These are phyloP conservation scores for Xylaria sp. DNA, from an alignment of 2,329 filamentous ascomycete genomes.

Conservation along the genomic window DNA sequence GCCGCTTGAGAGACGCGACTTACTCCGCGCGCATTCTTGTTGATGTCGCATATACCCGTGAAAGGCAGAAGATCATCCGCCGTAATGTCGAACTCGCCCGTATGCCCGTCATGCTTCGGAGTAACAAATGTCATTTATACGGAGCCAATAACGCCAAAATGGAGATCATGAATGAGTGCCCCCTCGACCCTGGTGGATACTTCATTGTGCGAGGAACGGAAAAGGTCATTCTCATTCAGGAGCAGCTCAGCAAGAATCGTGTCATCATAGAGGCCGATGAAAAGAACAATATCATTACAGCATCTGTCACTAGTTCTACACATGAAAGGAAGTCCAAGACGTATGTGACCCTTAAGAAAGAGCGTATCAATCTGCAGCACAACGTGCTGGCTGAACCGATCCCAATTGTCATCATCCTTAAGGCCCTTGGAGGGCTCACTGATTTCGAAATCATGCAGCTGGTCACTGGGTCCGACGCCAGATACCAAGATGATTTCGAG, in stretches of 20 bases:
- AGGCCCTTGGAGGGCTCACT: constrained; percentile 90
- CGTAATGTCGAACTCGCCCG: constrained; percentile 83
- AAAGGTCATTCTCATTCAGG: constrained; percentile 97
- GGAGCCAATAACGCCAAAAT: constrained; percentile 86
- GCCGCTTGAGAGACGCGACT: constrained; percentile 94
- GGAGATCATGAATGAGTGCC: constrained; percentile 92
- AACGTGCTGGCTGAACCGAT: constrained; percentile 92
- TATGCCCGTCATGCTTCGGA: constrained; percentile 96
- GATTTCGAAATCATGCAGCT: constrained; percentile 95
- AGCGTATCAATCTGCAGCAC: constrained; percentile 85
- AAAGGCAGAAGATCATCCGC: constrained; percentile 74
- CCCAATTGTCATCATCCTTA: constrained; percentile 92
- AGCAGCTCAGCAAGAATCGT: constrained; percentile 98
- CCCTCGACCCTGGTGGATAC: constrained; percentile 94
- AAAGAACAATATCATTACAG: constrained; percentile 92
- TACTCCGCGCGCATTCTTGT: constrained; percentile 94
- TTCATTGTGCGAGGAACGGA: constrained; percentile 98
- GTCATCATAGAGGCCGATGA: constrained; percentile 93
- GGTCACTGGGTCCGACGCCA: constrained; percentile 83
- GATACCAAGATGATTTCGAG: constrained; percentile 92
- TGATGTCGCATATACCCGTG: constrained; percentile 88
- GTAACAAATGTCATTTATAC: constrained; percentile 86
- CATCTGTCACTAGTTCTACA: constrained; percentile 96
- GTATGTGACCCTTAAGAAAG: constrained; percentile 93
- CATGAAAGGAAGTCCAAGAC: constrained; percentile 98